Evolutionary conservation across 495 filamentous ascomycete genomes (phyloP).

Genomic region (Aspergillus steynii): DNA sequence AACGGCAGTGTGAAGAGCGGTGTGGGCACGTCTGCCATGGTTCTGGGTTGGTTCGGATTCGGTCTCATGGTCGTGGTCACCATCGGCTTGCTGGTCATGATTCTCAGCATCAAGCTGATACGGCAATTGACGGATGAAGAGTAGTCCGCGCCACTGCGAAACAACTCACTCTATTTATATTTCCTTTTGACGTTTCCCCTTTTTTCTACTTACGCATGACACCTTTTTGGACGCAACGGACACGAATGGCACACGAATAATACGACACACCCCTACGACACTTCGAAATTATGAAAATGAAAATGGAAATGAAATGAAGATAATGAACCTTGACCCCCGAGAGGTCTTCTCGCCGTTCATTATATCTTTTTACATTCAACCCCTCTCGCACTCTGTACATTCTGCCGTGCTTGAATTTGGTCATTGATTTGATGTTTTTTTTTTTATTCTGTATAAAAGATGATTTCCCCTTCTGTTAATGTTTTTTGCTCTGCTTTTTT

Average conservation of each 20-base stretch:
- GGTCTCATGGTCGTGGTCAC: conserved; percentile 88
- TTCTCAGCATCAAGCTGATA: conserved; percentile 79
- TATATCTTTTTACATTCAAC: not conserved
- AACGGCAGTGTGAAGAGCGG: conserved; percentile 89
- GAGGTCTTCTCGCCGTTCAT: not conserved
- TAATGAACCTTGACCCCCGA: conserved; percentile 2
- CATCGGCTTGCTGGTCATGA: conserved; percentile 93
- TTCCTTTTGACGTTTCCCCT: conserved; percentile 18
- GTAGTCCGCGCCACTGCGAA: conserved; percentile 13
- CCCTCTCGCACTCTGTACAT: conserved; percentile 10
- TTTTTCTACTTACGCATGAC: conserved; percentile 16
- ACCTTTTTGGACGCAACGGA: conserved; percentile 23
- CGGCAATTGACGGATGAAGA: conserved; percentile 54
- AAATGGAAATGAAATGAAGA: not conserved
- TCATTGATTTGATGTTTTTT: conserved; percentile 2
- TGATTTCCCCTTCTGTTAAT: conserved; percentile 2
- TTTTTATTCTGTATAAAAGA: conserved; percentile 17
- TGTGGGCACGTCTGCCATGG: conserved; percentile 90
- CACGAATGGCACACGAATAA: conserved; percentile 39
- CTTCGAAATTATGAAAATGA: conserved; percentile 3
- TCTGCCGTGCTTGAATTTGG: conserved; percentile 6
- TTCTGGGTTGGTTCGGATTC: conserved; percentile 96
- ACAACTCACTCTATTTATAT: conserved; percentile 10
- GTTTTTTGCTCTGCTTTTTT: conserved; percentile 4
- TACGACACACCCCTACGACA: conserved; percentile 14